A percentile compares a stretch with the other conserved stretches of the same genome.
Evolutionary conservation across 2,329 filamentous ascomycete species (phyloP).

Genomic region (Cladosporium austrohemisphaericum): DNA sequence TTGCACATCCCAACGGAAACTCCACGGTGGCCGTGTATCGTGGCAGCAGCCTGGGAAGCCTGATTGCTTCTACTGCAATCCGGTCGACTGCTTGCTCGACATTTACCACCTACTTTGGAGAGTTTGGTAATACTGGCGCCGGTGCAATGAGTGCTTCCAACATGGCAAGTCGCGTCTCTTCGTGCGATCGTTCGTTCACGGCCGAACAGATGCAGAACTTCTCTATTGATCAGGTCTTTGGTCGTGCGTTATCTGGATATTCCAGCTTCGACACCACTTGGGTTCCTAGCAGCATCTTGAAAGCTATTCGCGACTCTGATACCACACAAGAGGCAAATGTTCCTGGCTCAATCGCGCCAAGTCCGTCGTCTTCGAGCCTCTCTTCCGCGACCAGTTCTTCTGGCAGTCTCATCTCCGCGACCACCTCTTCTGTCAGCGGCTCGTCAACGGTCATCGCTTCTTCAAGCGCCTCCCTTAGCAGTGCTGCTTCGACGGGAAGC

Average conservation of each 20-base stretch:
- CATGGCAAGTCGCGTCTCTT: constrained; percentile 32
- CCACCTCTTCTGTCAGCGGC: too few relatives aligned
- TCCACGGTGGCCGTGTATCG: constrained; percentile 43
- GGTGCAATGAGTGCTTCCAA: constrained; percentile 36
- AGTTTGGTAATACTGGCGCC: constrained; percentile 41
- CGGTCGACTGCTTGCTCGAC: constrained; percentile 25
- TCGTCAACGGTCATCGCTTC: background rate
- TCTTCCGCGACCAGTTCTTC: background rate
- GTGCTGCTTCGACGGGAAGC: constrained; percentile 17
- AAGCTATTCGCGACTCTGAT: constrained; percentile 34
- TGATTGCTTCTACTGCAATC: constrained; percentile 39
- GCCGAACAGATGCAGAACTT: constrained; percentile 35
- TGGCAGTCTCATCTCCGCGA: too few relatives aligned
- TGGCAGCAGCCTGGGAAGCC: constrained; percentile 36
- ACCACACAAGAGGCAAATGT: constrained; percentile 22
- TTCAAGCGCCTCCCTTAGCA: constrained; percentile 18
- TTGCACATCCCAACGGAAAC: constrained; percentile 41
- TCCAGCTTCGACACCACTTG: constrained; percentile 35
- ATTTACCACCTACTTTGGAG: constrained; percentile 32
- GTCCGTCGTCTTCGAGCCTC: background rate
- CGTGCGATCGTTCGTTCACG: constrained; percentile 34
- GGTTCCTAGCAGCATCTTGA: constrained; percentile 37
- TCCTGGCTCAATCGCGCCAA: background rate
- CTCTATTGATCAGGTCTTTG: constrained; percentile 36
- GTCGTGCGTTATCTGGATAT: constrained; percentile 33